These are phyloP conservation scores for Dalechampia spathulata DNA, from an alignment of 441 rosid species.

Conservation along the genomic window DNA sequence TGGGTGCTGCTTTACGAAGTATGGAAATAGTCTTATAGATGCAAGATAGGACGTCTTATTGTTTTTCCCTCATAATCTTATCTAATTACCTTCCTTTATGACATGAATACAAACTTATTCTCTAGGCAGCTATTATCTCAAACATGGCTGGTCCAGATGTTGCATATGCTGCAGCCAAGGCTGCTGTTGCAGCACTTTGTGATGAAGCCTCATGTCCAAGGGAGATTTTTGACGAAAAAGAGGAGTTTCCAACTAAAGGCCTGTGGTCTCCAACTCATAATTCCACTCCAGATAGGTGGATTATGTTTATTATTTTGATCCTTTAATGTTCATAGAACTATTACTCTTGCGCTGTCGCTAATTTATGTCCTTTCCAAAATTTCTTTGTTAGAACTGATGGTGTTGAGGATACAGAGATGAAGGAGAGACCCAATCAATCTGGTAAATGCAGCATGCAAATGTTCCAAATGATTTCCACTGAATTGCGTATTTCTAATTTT, in stretches of 20 bases:
- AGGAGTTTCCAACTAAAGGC: slow-evolving; percentile 24
- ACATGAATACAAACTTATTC: neutral
- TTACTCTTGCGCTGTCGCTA: slow-evolving; percentile 3
- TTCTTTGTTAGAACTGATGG: slow-evolving; percentile 30
- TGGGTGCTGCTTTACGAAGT: neutral
- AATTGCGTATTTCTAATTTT: neutral
- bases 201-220: slow-evolving; percentile 66
- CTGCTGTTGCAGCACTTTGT: slow-evolving; percentile 69
- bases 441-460: slow-evolving; percentile 25
- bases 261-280: slow-evolving; percentile 20
- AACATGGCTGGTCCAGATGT: slow-evolving; percentile 56
- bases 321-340: slow-evolving; percentile 1
- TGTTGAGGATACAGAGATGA: slow-evolving; percentile 36
- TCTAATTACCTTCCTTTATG: neutral
- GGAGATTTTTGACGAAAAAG: slow-evolving; percentile 45
- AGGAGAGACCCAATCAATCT: slow-evolving; percentile 28
- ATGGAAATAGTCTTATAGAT: neutral
- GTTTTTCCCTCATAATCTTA: neutral
- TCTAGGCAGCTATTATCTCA: slow-evolving; percentile 59
- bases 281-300: slow-evolving; percentile 38
- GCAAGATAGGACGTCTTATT: neutral
- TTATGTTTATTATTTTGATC: slow-evolving; percentile 1
- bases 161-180: slow-evolving; percentile 70
- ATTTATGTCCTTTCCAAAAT: slow-evolving; percentile 8
- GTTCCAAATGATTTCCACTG: neutral